Evolutionary conservation across 768 basidiomycete genomes (phyloP).

Genomic region (Solioccasus polychromus): DNA sequence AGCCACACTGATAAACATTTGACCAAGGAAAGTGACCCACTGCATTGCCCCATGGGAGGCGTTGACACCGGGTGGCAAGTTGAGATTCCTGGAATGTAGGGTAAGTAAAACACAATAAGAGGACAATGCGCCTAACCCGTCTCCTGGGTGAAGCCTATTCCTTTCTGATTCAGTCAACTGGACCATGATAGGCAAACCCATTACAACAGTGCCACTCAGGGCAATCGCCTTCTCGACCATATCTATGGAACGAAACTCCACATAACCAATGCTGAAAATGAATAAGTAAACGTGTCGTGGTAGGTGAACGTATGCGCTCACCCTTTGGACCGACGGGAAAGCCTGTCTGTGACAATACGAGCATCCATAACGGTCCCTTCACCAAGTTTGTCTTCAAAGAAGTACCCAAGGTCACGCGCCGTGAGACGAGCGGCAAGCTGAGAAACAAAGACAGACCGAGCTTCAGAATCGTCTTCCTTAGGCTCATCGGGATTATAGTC

Average conservation of each 20-base stretch:
- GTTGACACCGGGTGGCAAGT: slow-evolving; percentile 81
- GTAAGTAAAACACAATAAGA: slow-evolving; percentile 10
- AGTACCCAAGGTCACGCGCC: slow-evolving; percentile 95
- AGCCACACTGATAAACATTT: slow-evolving; percentile 8
- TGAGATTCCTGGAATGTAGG: slow-evolving; percentile 56
- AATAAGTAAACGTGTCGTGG: neutral
- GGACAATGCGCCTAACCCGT: slow-evolving; percentile 54
- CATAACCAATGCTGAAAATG: slow-evolving; percentile 83
- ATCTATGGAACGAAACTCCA: slow-evolving; percentile 91
- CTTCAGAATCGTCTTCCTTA: slow-evolving; percentile 95
- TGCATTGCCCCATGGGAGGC: slow-evolving; percentile 83
- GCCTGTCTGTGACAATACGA: slow-evolving; percentile 90
- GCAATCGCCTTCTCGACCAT: slow-evolving; percentile 87
- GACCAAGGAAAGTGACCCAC: slow-evolving; percentile 44
- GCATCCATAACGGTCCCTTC: slow-evolving; percentile 94
- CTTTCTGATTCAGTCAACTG: slow-evolving; percentile 97
- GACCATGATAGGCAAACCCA: slow-evolving; percentile 97
- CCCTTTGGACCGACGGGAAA: slow-evolving; percentile 98
- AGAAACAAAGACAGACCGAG: slow-evolving; percentile 97
- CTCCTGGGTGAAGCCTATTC: slow-evolving; percentile 84
- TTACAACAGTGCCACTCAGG: slow-evolving; percentile 92
- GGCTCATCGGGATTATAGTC: slow-evolving; percentile 82
- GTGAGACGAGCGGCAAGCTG: slow-evolving; percentile 97
- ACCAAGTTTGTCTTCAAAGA: slow-evolving; percentile 97
- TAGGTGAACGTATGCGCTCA: slow-evolving; percentile 34